Evolutionary conservation across 1,284 basidiomycete genomes (phyloP).

Genomic region (Cronartium quercuum): DNA sequence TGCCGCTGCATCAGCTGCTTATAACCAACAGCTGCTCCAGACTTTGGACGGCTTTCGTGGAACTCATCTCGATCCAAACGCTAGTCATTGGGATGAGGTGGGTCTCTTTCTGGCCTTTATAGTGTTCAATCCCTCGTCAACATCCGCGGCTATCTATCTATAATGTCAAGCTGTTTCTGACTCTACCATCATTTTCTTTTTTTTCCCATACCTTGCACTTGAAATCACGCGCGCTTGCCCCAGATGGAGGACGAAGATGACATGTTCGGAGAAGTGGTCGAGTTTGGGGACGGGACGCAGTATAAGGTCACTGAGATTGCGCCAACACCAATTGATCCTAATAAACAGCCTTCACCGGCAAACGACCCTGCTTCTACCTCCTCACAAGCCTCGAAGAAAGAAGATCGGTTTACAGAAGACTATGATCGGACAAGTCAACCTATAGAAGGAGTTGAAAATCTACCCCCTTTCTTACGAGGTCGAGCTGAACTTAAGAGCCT

Average conservation of each 20-base stretch:
- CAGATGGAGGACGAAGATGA: slow-evolving; percentile 86
- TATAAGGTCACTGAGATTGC: slow-evolving; percentile 62
- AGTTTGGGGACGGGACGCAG: slow-evolving; percentile 83
- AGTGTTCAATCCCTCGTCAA: not conserved
- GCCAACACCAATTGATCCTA: slow-evolving; percentile 5
- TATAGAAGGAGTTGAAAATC: slow-evolving; percentile 6
- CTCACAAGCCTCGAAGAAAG: slow-evolving; percentile 13
- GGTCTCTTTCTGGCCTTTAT: slow-evolving; percentile 47
- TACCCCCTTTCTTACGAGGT: slow-evolving; percentile 30
- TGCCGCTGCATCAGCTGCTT: slow-evolving; percentile 43
- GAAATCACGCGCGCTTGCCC: slow-evolving; percentile 49
- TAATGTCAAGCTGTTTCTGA: slow-evolving; percentile 17
- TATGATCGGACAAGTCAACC: slow-evolving; percentile 10
- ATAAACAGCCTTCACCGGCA: not conserved
- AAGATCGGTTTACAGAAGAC: slow-evolving; percentile 13
- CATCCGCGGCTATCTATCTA: not conserved
- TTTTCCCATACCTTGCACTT: slow-evolving; percentile 9
- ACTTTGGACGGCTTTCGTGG: slow-evolving; percentile 77
- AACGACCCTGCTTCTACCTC: not conserved
- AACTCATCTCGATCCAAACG: slow-evolving; percentile 80
- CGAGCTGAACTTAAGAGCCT: slow-evolving; percentile 34
- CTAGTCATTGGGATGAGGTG: slow-evolving; percentile 93
- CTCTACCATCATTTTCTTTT: slow-evolving; percentile 32
- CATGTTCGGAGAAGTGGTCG: slow-evolving; percentile 77
- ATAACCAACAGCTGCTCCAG: slow-evolving; percentile 47